These are phyloP conservation scores for Quercus variabilis DNA, from an alignment of 306 rosid species.

Conservation along the genomic window DNA sequence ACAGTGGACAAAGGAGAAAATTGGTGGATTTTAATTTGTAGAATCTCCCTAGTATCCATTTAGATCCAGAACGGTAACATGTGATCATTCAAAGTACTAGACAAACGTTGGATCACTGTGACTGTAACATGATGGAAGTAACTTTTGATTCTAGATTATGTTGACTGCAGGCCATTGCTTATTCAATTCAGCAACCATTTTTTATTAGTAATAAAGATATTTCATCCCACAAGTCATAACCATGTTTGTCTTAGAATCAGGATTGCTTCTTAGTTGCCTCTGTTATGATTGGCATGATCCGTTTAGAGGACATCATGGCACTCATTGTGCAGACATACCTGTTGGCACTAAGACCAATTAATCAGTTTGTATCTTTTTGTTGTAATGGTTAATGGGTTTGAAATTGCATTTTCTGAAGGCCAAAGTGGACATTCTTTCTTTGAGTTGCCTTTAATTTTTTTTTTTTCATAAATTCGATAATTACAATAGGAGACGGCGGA, in stretches of 20 bases:
- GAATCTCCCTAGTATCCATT: background rate
- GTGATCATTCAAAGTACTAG: background rate
- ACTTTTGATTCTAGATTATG: background rate
- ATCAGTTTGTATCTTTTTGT: background rate
- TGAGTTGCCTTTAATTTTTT: background rate
- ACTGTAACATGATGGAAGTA: background rate
- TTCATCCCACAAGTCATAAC: background rate
- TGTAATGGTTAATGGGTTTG: background rate
- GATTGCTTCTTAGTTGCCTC: background rate
- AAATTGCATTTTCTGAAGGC: background rate
- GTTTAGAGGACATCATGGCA: no score
- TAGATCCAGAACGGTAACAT: background rate
- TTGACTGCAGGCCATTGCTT: background rate
- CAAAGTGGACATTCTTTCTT: background rate
- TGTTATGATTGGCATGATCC: no score
- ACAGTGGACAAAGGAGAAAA: background rate
- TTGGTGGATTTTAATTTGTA: background rate
- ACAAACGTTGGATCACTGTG: background rate
- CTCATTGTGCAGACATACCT: no score
- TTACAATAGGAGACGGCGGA: no score
- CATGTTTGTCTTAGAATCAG: background rate
- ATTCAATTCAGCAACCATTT: background rate
- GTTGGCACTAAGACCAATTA: no score
- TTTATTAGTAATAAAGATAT: background rate
- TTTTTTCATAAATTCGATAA: no score